Evolutionary conservation across 2,329 filamentous ascomycete genomes (phyloP).

Genomic region (Zymoseptoria crescenta): DNA sequence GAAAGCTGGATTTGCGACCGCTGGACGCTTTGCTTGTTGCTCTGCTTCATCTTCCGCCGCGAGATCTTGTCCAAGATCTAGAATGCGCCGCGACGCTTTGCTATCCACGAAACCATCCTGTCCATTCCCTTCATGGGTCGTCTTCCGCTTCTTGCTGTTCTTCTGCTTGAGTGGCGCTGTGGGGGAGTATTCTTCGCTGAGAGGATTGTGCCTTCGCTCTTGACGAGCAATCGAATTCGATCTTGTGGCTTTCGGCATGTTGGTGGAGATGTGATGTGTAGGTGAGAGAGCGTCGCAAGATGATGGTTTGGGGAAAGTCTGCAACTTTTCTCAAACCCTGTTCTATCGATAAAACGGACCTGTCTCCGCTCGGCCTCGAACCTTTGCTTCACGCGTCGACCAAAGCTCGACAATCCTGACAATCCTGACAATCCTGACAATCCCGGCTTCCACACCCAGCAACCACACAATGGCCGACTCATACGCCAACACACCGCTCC

Average conservation of each 20-base stretch:
- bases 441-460: background rate
- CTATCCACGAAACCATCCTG: constrained; percentile 70
- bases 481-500: constrained; percentile 6
- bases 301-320: background rate
- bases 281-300: background rate
- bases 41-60: constrained; percentile 68
- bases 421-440: background rate
- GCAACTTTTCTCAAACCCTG: background rate
- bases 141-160: constrained; percentile 55
- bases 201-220: constrained; percentile 73
- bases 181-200: constrained; percentile 78
- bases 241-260: constrained; percentile 71
- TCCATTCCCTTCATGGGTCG: constrained; percentile 47
- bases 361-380: background rate
- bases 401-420: background rate
- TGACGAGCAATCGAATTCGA: constrained; percentile 45
- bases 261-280: constrained; percentile 8
- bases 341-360: constrained; percentile 1
- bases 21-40: constrained; percentile 34
- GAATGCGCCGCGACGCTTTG: constrained; percentile 78
- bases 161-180: constrained; percentile 60
- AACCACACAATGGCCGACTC: background rate
- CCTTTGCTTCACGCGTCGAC: background rate
- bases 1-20: constrained; percentile 57
- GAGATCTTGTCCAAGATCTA: constrained; percentile 82